phyloP scores from a whole-genome alignment of 805 yeast genomes.

The Wickerhamiella kazuoi region DNA sequence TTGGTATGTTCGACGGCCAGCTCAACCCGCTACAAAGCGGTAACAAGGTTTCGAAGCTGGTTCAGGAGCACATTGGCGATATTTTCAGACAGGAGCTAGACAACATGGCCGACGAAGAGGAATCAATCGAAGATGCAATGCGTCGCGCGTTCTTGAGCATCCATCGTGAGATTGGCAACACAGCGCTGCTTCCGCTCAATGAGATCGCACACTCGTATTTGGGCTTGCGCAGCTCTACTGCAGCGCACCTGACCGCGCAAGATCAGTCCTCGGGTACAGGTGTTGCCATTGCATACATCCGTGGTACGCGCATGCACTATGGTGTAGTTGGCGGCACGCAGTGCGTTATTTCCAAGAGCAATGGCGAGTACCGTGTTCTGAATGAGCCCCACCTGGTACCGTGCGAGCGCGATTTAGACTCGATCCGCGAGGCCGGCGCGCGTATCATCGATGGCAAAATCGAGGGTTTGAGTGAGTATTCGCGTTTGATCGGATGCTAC shows the following conservation, averaged over 20 bases:
- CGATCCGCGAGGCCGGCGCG: conserved; percentile 85
- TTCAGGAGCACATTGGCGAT: conserved; percentile 54
- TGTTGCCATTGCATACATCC: conserved; percentile 63
- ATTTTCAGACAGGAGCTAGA: conserved; percentile 51
- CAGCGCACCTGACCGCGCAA: conserved; percentile 37
- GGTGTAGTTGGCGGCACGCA: conserved; percentile 87
- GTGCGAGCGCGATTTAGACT: conserved; percentile 45
- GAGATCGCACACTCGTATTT: conserved; percentile 24
- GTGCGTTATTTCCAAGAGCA: conserved; percentile 58
- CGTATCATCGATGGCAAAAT: conserved; percentile 71
- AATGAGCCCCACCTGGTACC: conserved; percentile 69
- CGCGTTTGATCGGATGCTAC: conserved; percentile 85
- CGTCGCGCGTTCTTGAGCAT: conserved; percentile 63
- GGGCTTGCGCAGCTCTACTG: conserved; percentile 35
- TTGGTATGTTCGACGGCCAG: conserved; percentile 77
- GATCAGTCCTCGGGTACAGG: conserved; percentile 75
- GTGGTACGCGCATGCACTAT: conserved; percentile 49
- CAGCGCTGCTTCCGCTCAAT: conserved; percentile 16
- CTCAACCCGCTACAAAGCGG: conserved; percentile 24
- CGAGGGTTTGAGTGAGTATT: conserved; percentile 66
- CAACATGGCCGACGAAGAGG: conserved; percentile 24
- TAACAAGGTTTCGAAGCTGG: conserved; percentile 39
- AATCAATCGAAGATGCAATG: conserved; percentile 53
- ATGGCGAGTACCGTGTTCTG: conserved; percentile 61
- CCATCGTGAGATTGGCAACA: conserved; percentile 63